Evolutionary conservation across 352 stramenopile species (phyloP).

Genomic region (Phytophthora fragariae): DNA sequence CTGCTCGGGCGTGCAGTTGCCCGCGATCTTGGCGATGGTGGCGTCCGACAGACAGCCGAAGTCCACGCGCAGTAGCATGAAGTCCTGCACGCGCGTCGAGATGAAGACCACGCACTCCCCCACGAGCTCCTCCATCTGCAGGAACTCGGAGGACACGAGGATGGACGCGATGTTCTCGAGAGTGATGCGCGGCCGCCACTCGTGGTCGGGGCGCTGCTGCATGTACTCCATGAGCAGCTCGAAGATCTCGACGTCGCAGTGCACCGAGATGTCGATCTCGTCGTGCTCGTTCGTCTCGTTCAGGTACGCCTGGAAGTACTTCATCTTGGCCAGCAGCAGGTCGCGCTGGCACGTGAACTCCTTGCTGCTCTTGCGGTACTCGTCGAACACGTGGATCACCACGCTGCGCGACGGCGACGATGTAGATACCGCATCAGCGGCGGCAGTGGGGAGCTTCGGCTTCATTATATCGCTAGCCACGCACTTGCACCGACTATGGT

Average conservation of each 20-base stretch:
- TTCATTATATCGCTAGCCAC: constrained; percentile 3
- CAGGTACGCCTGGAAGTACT: constrained; percentile 91
- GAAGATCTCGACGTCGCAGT: constrained; percentile 94
- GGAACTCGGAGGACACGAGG: constrained; percentile 92
- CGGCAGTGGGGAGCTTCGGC: constrained; percentile 19
- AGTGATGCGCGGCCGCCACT: constrained; percentile 57
- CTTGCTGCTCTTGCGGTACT: constrained; percentile 84
- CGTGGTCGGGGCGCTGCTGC: constrained; percentile 50
- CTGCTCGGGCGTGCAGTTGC: constrained; percentile 56
- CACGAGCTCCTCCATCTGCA: constrained; percentile 92
- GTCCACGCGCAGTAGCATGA: constrained; percentile 88
- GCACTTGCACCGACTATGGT: constrained; percentile 6
- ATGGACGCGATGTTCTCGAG: constrained; percentile 88
- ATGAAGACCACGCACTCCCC: constrained; percentile 88
- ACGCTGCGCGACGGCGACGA: constrained; percentile 48
- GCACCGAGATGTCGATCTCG: constrained; percentile 94
- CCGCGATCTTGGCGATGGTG: constrained; percentile 77
- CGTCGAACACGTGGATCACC: constrained; percentile 92
- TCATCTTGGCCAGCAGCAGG: constrained; percentile 90
- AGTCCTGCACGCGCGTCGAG: constrained; percentile 69
- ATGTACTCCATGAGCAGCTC: constrained; percentile 93
- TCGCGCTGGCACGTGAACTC: constrained; percentile 87
- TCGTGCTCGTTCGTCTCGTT: constrained; percentile 83
- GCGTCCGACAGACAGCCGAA: constrained; percentile 85
- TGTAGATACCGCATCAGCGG: background rate